These are phyloP conservation scores for Macrocystidia cucumis DNA, from an alignment of 1,284 basidiomycete species.

Conservation along the genomic window DNA sequence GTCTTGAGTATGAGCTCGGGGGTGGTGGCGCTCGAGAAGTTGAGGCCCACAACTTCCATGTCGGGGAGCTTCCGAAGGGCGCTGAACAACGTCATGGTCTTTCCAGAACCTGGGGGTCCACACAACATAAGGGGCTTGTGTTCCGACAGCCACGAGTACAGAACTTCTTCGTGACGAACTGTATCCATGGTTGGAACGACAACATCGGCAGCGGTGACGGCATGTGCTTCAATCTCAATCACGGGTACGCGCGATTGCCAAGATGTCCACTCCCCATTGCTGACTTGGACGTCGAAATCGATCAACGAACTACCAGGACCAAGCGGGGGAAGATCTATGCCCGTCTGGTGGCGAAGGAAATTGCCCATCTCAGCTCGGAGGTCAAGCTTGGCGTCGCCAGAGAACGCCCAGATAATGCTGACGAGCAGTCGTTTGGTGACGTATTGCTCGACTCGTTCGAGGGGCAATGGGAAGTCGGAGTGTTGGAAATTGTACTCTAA, in stretches of 20 bases:
- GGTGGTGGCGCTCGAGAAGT: slow-evolving; percentile 98
- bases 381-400: slow-evolving; percentile 91
- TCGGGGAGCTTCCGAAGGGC: slow-evolving; percentile 96
- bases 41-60: slow-evolving; percentile 98
- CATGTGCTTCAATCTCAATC: slow-evolving; percentile 95
- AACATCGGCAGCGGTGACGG: slow-evolving; percentile 91
- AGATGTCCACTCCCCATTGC: slow-evolving; percentile 81
- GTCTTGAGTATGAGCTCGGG: slow-evolving; percentile 98
- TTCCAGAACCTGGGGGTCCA: slow-evolving; percentile 97
- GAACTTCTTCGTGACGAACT: slow-evolving; percentile 95
- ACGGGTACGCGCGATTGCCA: slow-evolving; percentile 93
- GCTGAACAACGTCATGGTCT: slow-evolving; percentile 99
- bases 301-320: slow-evolving; percentile 78
- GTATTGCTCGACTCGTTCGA: slow-evolving; percentile 86
- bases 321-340: slow-evolving; percentile 83
- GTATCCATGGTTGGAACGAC: slow-evolving; percentile 99
- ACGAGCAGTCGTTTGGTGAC: slow-evolving; percentile 88
- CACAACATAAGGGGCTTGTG: slow-evolving; percentile 99
- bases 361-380: slow-evolving; percentile 88
- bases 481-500: slow-evolving; percentile 95
- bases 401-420: slow-evolving; percentile 96
- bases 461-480: slow-evolving; percentile 85
- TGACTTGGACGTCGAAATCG: slow-evolving; percentile 91
- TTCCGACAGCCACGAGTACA: slow-evolving; percentile 98
- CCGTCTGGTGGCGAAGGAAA: slow-evolving; percentile 79